Base-by-base conservation (phyloP, 2,329 filamentous ascomycete species). In the Coniochaeta pulveracea region DNA sequence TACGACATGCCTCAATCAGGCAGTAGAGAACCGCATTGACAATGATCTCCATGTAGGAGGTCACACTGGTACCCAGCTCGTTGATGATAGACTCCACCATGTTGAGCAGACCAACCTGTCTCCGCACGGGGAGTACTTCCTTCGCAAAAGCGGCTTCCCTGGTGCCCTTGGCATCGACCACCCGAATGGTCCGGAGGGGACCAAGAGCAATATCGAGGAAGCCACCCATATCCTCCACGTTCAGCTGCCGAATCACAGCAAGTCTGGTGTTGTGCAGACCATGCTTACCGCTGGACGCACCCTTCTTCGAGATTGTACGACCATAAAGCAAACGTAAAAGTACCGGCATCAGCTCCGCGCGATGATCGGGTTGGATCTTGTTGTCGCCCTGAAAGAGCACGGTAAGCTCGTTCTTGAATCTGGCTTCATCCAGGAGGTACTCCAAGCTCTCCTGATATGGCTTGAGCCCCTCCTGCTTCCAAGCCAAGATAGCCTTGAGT, bases 391-490 rank as follows among this genome's bases (percentile, higher is more conserved):
- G 80, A 34, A 98, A 70, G 42, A 98, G 81, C 4, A 91, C 76
- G 1, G 85, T 80, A n/a, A 98, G 69, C 51, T 96, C 89, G 48
- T 96, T 91, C 49, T 86, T 85, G 58, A 96, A 94, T 31, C 84
- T 74, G 16, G 83, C 78, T 41, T 96, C 91, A 43, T 98, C 91
- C 7, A 96, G 70, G 2, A 98, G 65, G 45, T 85, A 88, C 40
- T 85, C 70, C 16, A 98, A 58, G 44, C 88, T 85, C 44, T 95
- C 86, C 46, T 86, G 76, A 49, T 96, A 94, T 1, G 77, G 69
- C 38, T 69, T 70, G 32, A 98, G 65, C 7, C 70, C 76, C 3
- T 79, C 68, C 37, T 82, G 73, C 53, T 94, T 96, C 89, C 91
- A 98, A 0, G 85, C 75, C 34, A 95, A 66, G 6, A 98, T 72